phyloP scores from a whole-genome alignment of 2,329 filamentous ascomycete species.

The Botrytis aclada region DNA sequence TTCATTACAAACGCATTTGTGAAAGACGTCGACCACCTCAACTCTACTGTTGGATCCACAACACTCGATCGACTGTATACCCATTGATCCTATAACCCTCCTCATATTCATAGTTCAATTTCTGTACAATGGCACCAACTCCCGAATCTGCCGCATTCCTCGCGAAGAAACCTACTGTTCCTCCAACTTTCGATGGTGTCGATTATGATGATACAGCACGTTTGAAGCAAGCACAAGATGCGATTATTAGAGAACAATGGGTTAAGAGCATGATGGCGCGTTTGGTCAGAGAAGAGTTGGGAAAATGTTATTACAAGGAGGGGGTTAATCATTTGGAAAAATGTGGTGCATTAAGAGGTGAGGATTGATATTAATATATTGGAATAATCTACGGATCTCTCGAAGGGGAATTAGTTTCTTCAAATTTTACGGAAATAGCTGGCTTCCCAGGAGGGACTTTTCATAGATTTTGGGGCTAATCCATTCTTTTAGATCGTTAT shows the following conservation, averaged over 20 bases:
- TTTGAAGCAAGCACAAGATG: conserved; percentile 79
- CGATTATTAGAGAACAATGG: conserved; percentile 83
- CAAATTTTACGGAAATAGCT: neutral
- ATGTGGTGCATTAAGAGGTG: conserved; percentile 77
- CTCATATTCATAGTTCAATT: neutral
- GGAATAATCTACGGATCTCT: neutral
- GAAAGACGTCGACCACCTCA: neutral
- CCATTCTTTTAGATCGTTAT: conserved; percentile 62
- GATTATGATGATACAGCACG: conserved; percentile 80
- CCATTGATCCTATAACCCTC: conserved; percentile 5
- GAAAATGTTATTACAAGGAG: conserved; percentile 81
- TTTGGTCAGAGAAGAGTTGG: conserved; percentile 75
- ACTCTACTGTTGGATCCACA: neutral
- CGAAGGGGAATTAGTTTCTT: neutral
- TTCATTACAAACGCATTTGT: neutral
- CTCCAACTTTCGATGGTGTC: conserved; percentile 81
- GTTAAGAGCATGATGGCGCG: conserved; percentile 86
- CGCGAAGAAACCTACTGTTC: conserved; percentile 77
- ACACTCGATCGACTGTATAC: neutral
- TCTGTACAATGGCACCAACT: conserved; percentile 61
- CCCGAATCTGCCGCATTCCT: conserved; percentile 80
- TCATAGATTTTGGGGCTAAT: conserved; percentile 2
- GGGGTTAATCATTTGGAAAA: conserved; percentile 88
- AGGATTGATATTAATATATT: conserved; percentile 37
- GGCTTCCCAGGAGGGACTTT: neutral